Conservation (phyloP, 306 rosid species). For the Dryas octopetala region DNA sequence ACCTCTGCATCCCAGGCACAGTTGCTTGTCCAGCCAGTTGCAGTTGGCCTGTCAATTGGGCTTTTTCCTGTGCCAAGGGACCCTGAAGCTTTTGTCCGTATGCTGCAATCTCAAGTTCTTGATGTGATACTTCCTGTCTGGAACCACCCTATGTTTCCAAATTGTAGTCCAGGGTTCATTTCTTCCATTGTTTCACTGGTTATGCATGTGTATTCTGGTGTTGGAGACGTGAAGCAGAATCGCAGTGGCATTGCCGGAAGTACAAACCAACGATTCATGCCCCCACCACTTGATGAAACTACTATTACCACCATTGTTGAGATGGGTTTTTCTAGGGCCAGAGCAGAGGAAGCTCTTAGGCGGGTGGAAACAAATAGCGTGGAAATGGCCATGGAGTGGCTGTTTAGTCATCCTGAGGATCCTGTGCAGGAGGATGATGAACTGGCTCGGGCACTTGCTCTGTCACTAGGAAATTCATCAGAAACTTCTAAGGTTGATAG, state of each 20-base stretch:
- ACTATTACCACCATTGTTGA: constrained; percentile 87
- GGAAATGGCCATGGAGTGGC: constrained; percentile 99
- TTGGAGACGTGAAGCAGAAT: constrained; percentile 87
- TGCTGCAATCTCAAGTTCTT: constrained; percentile 96
- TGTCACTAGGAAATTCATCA: constrained; percentile 88
- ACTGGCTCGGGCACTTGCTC: constrained; percentile 92
- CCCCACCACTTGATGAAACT: constrained; percentile 92
- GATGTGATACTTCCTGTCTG: constrained; percentile 87
- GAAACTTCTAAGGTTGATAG: constrained; percentile 78
- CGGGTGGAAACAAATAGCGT: constrained; percentile 94
- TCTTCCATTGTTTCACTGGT: constrained; percentile 86
- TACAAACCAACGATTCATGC: constrained; percentile 68
- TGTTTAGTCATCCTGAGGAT: constrained; percentile 89
- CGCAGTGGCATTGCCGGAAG: constrained; percentile 66
- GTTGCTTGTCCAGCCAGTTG: constrained; percentile 93
- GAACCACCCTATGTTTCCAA: constrained; percentile 84
- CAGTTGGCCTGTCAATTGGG: constrained; percentile 95
- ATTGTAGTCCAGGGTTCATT: constrained; percentile 77
- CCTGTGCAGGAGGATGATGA: constrained; percentile 99
- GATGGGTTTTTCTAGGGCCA: constrained; percentile 96
- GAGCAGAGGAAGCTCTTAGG: constrained; percentile 98
- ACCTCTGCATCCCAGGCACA: constrained; percentile 84
- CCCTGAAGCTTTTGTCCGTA: constrained; percentile 91
- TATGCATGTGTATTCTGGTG: constrained; percentile 89
- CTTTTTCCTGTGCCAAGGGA: constrained; percentile 97